Evolutionary conservation across 1,139 yeast genomes (phyloP), one percentile per base, ranked within the genome.

Genomic region (Yamadazyma triangularis): DNA sequence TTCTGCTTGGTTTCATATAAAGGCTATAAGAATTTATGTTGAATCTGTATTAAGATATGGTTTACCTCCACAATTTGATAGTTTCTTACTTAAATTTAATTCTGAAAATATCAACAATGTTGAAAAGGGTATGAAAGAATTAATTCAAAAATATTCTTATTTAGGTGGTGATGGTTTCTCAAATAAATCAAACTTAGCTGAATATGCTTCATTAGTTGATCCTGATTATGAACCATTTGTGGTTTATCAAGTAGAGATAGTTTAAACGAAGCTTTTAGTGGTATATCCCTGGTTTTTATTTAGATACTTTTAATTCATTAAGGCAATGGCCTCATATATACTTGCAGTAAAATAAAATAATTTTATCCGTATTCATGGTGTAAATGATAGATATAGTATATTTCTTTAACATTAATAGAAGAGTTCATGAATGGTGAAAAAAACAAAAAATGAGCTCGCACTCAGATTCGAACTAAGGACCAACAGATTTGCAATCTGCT

Each of bases 141-240:
- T 89, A 41, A 60, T 83, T 29, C 70, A 68, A 28, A 79, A 86
- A 55, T 91, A 82, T 53, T 94, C 95, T 8, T 89, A 84, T 56
- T 69, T 91, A 36, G 96, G 95, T 27, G 97, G 97, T 19, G 85
- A 80, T 49, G 95, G 95, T 0, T 83, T 82, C 50, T 76, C 79
- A 40, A 71, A 81, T 39, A 66, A 76, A 48, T 56, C 70, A 33
- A 79, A 77, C 35, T 70, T 91, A 48, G 75, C 80, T 48, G 96
- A 91, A 56, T 91, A 85, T 56, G 93, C 96, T 14, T 77, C 94
- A 7, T 65, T 91, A 51, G 96, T 88, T 30, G 97, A 91, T 58
- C 77, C 91, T 24, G 96, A 91, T 40, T 91, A 88, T 56, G 95
- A 89, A 60, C 97, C 97, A 29, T 91, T 91, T 63, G 98, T 89